Percentiles rank a stretch among this genome's conserved stretches.
phyloP scores from a whole-genome alignment of 257 asterid genomes.

The Scutellaria barbata region DNA sequence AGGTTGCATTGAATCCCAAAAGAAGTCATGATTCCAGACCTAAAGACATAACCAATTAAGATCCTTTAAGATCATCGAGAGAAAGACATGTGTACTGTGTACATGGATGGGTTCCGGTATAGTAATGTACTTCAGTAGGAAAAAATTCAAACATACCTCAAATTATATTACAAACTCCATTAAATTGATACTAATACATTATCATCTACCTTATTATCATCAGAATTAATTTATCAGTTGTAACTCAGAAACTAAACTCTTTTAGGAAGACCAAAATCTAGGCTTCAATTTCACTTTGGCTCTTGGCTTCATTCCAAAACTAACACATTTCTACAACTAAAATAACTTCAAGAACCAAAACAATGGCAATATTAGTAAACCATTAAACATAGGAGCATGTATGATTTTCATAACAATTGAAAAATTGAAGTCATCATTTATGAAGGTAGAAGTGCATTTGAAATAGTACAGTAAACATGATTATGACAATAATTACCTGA shows the following conservation, averaged over 20 bases:
- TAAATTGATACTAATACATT: background rate
- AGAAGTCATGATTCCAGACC: slow-evolving; percentile 99
- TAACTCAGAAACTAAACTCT: slow-evolving; percentile 4
- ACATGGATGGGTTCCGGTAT: background rate
- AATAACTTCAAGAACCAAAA: background rate
- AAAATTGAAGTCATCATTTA: background rate
- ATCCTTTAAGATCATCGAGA: slow-evolving; percentile 4
- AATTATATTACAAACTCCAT: background rate
- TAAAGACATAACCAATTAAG: slow-evolving; percentile 37
- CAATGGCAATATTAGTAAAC: background rate
- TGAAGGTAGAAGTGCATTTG: background rate
- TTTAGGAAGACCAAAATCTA: background rate
- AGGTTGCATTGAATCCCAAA: slow-evolving; percentile 97
- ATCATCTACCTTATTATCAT: background rate
- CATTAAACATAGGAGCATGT: background rate
- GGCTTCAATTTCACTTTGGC: background rate
- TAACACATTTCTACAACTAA: background rate
- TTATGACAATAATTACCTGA: slow-evolving; percentile 55
- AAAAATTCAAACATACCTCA: background rate
- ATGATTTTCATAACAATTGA: background rate
- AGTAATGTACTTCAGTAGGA: background rate
- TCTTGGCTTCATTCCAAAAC: background rate
- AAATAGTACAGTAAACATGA: background rate
- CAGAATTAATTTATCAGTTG: background rate
- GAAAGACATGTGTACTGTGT: slow-evolving; percentile 11